Evolutionary conservation across 805 yeast genomes (phyloP).

Genomic region (Metschnikowia kofuensis): DNA sequence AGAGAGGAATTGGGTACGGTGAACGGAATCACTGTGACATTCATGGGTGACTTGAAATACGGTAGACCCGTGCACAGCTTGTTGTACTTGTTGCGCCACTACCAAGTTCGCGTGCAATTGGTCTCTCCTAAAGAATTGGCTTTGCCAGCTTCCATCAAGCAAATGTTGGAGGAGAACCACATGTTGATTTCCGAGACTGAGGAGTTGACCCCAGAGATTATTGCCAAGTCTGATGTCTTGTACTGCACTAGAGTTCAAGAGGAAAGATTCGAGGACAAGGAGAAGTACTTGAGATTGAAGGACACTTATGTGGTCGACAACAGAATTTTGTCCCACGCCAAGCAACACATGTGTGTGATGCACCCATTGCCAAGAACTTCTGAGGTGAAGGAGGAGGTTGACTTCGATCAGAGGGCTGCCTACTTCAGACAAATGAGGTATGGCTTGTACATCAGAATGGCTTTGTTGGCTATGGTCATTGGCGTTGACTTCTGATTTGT

Average conservation of each 20-base stretch:
- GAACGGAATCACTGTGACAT: slow-evolving; percentile 95
- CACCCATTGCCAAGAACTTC: slow-evolving; percentile 98
- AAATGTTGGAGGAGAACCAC: slow-evolving; percentile 62
- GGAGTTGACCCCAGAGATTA: slow-evolving; percentile 76
- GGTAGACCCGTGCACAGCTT: slow-evolving; percentile 99
- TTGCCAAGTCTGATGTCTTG: slow-evolving; percentile 88
- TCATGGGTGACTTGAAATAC: slow-evolving; percentile 97
- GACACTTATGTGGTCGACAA: slow-evolving; percentile 92
- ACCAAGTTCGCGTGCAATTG: slow-evolving; percentile 88
- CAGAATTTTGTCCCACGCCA: slow-evolving; percentile 85
- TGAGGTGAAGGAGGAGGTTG: slow-evolving; percentile 97
- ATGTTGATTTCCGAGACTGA: slow-evolving; percentile 74
- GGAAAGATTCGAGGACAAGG: slow-evolving; percentile 81
- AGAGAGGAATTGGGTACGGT: slow-evolving; percentile 99
- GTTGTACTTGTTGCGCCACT: slow-evolving; percentile 83
- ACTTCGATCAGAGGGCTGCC: slow-evolving; percentile 98
- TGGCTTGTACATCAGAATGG: slow-evolving; percentile 98
- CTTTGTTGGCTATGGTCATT: slow-evolving; percentile 94
- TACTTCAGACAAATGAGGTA: slow-evolving; percentile 99
- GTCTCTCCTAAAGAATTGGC: slow-evolving; percentile 87
- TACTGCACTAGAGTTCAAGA: slow-evolving; percentile 98
- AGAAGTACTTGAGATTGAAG: slow-evolving; percentile 82
- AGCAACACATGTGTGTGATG: slow-evolving; percentile 98
- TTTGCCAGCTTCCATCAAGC: slow-evolving; percentile 71
- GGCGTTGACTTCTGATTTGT: slow-evolving; percentile 73